Percentiles rank a stretch among this genome's conserved stretches.
Evolutionary conservation across 208 protist genomes (phyloP).

Genomic region (Trichomonas vaginalis): DNA sequence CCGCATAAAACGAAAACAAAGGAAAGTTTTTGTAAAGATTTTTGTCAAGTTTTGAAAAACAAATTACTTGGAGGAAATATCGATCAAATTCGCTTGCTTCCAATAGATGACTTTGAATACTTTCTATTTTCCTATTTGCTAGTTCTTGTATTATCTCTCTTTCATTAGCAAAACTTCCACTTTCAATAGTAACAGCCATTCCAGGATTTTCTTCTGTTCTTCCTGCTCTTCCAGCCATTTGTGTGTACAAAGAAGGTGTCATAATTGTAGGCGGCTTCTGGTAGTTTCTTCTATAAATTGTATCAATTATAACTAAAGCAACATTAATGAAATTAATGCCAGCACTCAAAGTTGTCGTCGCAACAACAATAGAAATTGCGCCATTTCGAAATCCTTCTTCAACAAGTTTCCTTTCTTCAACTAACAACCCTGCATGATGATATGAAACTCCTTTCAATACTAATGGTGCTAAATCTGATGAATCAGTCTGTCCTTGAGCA

Average conservation of each 20-base stretch:
- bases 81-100: not conserved
- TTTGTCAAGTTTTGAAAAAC: not conserved
- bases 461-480: not conserved
- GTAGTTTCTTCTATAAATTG: not conserved
- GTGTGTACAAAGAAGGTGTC: not conserved
- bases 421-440: not conserved
- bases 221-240: not conserved
- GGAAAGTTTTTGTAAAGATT: not conserved
- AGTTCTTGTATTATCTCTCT: not conserved
- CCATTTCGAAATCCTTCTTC: not conserved
- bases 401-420: not conserved
- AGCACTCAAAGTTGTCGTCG: not conserved
- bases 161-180: not conserved
- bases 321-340: not conserved
- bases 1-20: not conserved
- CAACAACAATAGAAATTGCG: not conserved
- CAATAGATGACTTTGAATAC: not conserved
- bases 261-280: not conserved
- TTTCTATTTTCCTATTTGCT: not conserved
- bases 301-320: not conserved
- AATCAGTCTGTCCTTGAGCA: not conserved
- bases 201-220: not conserved
- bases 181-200: not conserved
- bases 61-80: not conserved
- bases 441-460: not conserved